phyloP scores from a whole-genome alignment of 495 filamentous ascomycete species.

The Hypoxylon intermedium region DNA sequence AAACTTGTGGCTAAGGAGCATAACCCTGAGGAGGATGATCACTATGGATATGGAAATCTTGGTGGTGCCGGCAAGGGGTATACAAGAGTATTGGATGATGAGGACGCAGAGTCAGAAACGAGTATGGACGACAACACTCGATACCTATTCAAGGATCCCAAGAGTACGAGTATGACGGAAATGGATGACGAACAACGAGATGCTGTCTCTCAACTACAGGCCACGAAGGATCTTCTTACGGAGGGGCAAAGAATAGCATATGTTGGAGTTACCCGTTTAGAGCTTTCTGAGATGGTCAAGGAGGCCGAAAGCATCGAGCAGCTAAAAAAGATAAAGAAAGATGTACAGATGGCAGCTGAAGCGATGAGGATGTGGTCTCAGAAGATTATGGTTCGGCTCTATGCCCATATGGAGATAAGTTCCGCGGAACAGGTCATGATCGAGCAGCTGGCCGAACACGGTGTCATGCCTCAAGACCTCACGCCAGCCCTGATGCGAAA shows the following conservation, averaged over 20 bases:
- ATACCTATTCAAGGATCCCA: conserved; percentile 83
- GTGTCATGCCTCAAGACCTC: conserved; percentile 82
- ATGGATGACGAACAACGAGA: conserved; percentile 80
- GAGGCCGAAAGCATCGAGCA: conserved; percentile 66
- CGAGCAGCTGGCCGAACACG: conserved; percentile 92
- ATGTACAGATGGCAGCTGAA: conserved; percentile 71
- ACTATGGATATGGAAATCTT: conserved; percentile 72
- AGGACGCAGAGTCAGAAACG: conserved; percentile 90
- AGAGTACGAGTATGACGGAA: conserved; percentile 61
- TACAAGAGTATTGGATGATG: conserved; percentile 89
- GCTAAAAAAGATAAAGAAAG: conserved; percentile 68
- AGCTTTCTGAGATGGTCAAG: conserved; percentile 76
- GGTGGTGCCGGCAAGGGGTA: conserved; percentile 95
- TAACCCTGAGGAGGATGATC: conserved; percentile 72
- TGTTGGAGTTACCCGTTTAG: conserved; percentile 83
- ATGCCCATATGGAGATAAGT: conserved; percentile 95
- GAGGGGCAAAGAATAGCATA: conserved; percentile 97
- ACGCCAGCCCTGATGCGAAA: conserved; percentile 90
- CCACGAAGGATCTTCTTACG: conserved; percentile 93
- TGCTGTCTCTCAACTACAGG: conserved; percentile 86
- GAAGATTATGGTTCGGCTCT: conserved; percentile 93
- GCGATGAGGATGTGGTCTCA: conserved; percentile 94
- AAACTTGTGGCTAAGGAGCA: conserved; percentile 82
- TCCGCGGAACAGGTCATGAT: conserved; percentile 96
- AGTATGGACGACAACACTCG: conserved; percentile 98